A percentile compares a stretch with the other conserved stretches of the same genome.
These are phyloP conservation scores for Penicillium pancosmium DNA, from an alignment of 495 filamentous ascomycete species.

Conservation along the genomic window DNA sequence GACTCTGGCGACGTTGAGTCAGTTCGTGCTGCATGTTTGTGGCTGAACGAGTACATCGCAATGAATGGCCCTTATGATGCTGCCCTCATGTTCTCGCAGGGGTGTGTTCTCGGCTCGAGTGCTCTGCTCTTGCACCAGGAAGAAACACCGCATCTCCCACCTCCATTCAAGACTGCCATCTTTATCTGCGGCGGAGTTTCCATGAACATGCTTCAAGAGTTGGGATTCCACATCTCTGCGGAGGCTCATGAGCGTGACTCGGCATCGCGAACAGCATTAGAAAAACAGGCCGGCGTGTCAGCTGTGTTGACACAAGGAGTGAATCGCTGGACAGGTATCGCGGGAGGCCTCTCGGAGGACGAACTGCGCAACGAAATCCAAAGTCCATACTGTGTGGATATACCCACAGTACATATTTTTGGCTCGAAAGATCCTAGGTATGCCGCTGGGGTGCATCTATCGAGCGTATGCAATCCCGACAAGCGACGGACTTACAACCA, in stretches of 20 bases:
- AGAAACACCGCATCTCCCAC: constrained; percentile 34
- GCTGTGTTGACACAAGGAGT: constrained; percentile 33
- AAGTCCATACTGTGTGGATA: constrained; percentile 46
- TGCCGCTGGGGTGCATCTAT: constrained; percentile 56
- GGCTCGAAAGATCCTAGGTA: constrained; percentile 61
- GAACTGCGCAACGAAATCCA: constrained; percentile 48
- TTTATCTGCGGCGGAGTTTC: constrained; percentile 61
- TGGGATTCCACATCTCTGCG: constrained; percentile 52
- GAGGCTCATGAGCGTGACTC: constrained; percentile 43
- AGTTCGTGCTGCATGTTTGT: constrained; percentile 43
- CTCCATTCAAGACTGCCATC: constrained; percentile 60
- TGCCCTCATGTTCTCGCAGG: constrained; percentile 63
- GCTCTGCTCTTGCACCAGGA: constrained; percentile 43
- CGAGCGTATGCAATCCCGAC: constrained; percentile 52
- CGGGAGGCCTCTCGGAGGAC: constrained; percentile 50
- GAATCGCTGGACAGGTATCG: constrained; percentile 30
- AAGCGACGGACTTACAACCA: constrained; percentile 55
- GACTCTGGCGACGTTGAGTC: constrained; percentile 33
- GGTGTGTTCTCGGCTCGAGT: constrained; percentile 53
- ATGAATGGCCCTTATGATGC: constrained; percentile 61
- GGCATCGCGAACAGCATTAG: constrained; percentile 31
- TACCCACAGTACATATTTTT: constrained; percentile 67
- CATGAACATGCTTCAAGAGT: constrained; percentile 46
- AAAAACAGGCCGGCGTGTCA: constrained; percentile 28
- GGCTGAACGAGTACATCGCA: constrained; percentile 51